These are phyloP conservation scores for Leptosphaerulina australis DNA, from an alignment of 2,329 filamentous ascomycete species.

Conservation along the genomic window DNA sequence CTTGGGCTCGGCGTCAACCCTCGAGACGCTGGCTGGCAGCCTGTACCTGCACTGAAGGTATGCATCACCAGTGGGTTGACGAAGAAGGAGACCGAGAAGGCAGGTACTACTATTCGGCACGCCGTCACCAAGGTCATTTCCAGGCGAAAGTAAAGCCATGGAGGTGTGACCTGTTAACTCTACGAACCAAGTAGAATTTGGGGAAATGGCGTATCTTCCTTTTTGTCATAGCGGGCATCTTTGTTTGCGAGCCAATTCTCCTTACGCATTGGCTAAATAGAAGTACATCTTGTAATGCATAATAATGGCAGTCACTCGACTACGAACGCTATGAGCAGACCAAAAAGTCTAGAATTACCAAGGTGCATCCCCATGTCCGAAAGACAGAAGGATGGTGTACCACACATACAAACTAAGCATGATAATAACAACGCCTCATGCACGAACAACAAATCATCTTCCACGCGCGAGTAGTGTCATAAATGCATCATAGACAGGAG, in stretches of 20 bases:
- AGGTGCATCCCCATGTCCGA: too few relatives aligned
- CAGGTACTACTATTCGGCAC: constrained; percentile 83
- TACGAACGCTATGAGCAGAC: neutral
- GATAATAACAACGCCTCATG: neutral
- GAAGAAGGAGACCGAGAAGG: constrained; percentile 95
- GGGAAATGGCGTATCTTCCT: neutral
- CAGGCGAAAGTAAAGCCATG: constrained; percentile 49
- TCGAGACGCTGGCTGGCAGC: constrained; percentile 70
- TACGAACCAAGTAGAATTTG: constrained; percentile 8
- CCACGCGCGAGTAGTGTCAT: neutral
- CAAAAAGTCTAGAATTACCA: too few relatives aligned
- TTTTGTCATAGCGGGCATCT: constrained; percentile 6
- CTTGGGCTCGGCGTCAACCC: constrained; percentile 62
- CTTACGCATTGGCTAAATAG: constrained; percentile 8
- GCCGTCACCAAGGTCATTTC: constrained; percentile 91
- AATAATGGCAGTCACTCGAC: neutral
- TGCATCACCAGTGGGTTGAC: constrained; percentile 86
- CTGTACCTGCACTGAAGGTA: constrained; percentile 85
- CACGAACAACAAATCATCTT: neutral
- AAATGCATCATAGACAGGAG: constrained; percentile 1
- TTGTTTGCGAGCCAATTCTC: neutral
- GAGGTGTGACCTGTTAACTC: neutral
- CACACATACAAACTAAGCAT: too few relatives aligned
- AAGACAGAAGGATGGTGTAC: neutral
- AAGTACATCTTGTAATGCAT: constrained; percentile 17